phyloP scores from a whole-genome alignment of 2,329 filamentous ascomycete genomes.

The Colletotrichum liaoningense region DNA sequence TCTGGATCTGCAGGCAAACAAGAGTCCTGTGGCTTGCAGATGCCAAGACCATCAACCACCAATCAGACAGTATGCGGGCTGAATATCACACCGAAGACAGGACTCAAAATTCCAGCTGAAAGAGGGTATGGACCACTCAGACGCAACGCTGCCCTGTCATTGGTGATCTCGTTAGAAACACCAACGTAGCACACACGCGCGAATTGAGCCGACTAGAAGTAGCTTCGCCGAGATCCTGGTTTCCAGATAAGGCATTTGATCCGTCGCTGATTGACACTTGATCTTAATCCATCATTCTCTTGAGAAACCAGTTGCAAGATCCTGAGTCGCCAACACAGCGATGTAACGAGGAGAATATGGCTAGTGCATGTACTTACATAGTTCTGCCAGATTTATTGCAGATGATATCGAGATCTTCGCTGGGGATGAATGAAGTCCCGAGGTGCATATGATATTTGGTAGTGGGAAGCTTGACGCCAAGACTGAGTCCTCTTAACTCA shows the following conservation, averaged over 20 bases:
- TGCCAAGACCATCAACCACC: background rate
- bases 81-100: background rate
- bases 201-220: background rate
- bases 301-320: background rate
- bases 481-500: background rate
- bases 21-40: background rate
- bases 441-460: too few species aligned
- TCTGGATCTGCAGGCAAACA: background rate
- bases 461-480: background rate
- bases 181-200: background rate
- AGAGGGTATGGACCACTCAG: background rate
- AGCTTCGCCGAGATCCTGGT: background rate
- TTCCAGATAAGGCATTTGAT: background rate
- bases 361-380: background rate
- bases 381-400: background rate
- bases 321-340: too few species aligned
- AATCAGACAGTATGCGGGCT: background rate
- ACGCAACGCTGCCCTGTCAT: background rate
- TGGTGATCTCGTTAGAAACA: background rate
- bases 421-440: background rate
- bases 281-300: background rate
- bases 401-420: background rate
- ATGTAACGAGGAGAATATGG: fast-evolving
- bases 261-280: too few species aligned
- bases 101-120: background rate